Evolutionary conservation across 2,329 filamentous ascomycete species (phyloP).

Genomic region (Alternaria ventricosa): DNA sequence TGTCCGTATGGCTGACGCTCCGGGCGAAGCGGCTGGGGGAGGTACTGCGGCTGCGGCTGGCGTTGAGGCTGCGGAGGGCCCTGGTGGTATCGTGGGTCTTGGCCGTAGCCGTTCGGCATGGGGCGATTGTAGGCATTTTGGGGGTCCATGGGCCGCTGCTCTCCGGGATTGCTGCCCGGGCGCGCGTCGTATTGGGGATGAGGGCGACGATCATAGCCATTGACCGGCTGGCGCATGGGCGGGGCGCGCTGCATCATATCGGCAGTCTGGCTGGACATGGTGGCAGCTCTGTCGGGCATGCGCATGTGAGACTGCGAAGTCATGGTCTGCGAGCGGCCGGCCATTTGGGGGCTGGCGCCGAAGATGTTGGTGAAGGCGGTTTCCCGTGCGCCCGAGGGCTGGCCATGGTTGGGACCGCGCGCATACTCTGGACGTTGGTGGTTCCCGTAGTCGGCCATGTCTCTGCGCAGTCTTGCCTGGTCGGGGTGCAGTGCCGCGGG

Average conservation of each 20-base stretch:
- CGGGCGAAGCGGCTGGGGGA: slow-evolving; percentile 66
- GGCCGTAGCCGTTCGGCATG: slow-evolving; percentile 50
- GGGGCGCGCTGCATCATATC: slow-evolving; percentile 68
- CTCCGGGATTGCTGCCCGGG: slow-evolving; percentile 28
- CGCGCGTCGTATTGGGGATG: slow-evolving; percentile 39
- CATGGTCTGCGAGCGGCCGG: slow-evolving; percentile 95
- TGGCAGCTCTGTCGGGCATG: slow-evolving; percentile 75
- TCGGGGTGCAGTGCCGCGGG: slow-evolving; percentile 20
- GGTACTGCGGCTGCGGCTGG: slow-evolving; percentile 61
- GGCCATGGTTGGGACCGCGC: slow-evolving; percentile 59
- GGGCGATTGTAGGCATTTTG: slow-evolving; percentile 38
- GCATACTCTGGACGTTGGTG: slow-evolving; percentile 67
- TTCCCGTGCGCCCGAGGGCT: slow-evolving; percentile 75
- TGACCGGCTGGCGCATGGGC: slow-evolving; percentile 62
- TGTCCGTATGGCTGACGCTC: slow-evolving; percentile 74
- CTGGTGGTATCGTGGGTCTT: slow-evolving; percentile 43
- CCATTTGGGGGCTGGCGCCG: slow-evolving; percentile 74
- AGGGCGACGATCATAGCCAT: slow-evolving; percentile 49
- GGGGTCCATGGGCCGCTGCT: slow-evolving; percentile 37
- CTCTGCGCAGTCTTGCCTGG: slow-evolving; percentile 18
- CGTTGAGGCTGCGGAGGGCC: slow-evolving; percentile 44
- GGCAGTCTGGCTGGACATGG: slow-evolving; percentile 58
- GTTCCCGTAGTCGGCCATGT: slow-evolving; percentile 69
- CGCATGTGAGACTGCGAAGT: slow-evolving; percentile 74
- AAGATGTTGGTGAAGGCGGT: slow-evolving; percentile 97